These are phyloP conservation scores for Calonectria honghensis DNA, from an alignment of 2,329 filamentous ascomycete species.

Conservation along the genomic window DNA sequence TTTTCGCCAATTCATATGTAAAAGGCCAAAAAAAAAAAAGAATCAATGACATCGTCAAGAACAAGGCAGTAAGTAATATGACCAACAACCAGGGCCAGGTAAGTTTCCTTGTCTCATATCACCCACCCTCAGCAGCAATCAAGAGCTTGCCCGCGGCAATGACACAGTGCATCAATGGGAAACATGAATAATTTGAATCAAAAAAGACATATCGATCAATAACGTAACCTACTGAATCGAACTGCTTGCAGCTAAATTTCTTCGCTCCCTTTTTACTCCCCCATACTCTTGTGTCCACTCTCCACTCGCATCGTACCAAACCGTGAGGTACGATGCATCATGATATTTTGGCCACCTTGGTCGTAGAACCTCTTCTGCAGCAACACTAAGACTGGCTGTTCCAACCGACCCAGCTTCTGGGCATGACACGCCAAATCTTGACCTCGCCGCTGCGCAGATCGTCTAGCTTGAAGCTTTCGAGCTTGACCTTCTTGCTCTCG, in stretches of 20 bases:
- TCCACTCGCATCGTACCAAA: conserved; percentile 39
- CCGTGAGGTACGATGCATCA: conserved; percentile 42
- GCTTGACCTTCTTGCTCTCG: conserved; percentile 93
- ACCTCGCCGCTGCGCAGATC: conserved; percentile 96
- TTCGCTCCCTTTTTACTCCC: conserved; percentile 37
- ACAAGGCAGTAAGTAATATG: neutral
- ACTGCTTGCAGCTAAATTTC: conserved; percentile 55
- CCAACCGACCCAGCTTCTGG: conserved; percentile 94
- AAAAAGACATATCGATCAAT: conserved; percentile 53
- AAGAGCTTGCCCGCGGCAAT: neutral
- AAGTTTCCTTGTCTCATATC: neutral
- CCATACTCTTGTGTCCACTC: conserved; percentile 31
- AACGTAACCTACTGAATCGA: conserved; percentile 57
- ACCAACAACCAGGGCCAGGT: neutral
- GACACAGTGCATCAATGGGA: conserved; percentile 1
- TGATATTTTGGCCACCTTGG: conserved; percentile 40
- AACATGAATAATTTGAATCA: conserved; percentile 11
- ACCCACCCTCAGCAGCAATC: neutral
- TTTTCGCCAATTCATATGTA: neutral
- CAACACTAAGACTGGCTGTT: conserved; percentile 74
- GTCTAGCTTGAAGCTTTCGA: conserved; percentile 95
- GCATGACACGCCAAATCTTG: conserved; percentile 97
- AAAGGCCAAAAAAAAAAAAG: neutral
- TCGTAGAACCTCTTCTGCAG: conserved; percentile 50
- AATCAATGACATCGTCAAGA: conserved; percentile 1